phyloP scores from a whole-genome alignment of 1,139 yeast species.

The Yamadazyma sp. region DNA sequence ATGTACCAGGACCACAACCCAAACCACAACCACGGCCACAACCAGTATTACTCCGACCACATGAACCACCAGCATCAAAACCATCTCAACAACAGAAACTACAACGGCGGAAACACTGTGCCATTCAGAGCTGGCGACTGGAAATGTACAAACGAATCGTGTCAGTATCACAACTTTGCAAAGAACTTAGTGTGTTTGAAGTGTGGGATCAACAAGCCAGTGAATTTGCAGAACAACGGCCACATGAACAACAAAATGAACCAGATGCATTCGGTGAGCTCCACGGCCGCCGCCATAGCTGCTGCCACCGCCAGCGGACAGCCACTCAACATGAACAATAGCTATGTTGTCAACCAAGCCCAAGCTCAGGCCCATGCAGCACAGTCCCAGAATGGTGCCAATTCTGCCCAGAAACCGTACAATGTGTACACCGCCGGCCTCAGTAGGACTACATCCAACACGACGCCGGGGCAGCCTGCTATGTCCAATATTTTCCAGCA shows the following conservation, averaged over 20 bases:
- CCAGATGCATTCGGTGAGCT: conserved; percentile 36
- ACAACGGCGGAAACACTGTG: conserved; percentile 33
- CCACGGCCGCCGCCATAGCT: conserved; percentile 53
- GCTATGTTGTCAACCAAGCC: conserved; percentile 16
- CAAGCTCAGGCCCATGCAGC: conserved; percentile 12
- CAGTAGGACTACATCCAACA: conserved; percentile 14
- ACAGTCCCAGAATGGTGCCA: conserved; percentile 3
- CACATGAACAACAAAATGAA: conserved; percentile 10
- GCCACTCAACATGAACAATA: conserved; percentile 38
- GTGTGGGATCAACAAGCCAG: conserved; percentile 79
- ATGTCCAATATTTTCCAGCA: background rate
- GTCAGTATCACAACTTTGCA: conserved; percentile 91
- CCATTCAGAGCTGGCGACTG: conserved; percentile 98
- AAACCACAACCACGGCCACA: conserved; percentile 8
- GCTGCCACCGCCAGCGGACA: conserved; percentile 58
- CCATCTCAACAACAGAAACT: conserved; percentile 16
- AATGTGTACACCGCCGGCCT: conserved; percentile 6
- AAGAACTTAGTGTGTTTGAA: conserved; percentile 83
- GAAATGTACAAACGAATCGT: conserved; percentile 80
- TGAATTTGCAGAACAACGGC: conserved; percentile 27
- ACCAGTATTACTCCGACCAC: conserved; percentile 2
- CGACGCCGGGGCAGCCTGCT: conserved; percentile 7
- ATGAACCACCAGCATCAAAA: conserved; percentile 11
- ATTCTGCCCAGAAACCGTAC: conserved; percentile 3
- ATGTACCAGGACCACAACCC: conserved; percentile 14